A percentile compares a stretch with the other conserved stretches of the same genome.
phyloP scores from a whole-genome alignment of 805 yeast species.

The Kodamaea neixiangensis region DNA sequence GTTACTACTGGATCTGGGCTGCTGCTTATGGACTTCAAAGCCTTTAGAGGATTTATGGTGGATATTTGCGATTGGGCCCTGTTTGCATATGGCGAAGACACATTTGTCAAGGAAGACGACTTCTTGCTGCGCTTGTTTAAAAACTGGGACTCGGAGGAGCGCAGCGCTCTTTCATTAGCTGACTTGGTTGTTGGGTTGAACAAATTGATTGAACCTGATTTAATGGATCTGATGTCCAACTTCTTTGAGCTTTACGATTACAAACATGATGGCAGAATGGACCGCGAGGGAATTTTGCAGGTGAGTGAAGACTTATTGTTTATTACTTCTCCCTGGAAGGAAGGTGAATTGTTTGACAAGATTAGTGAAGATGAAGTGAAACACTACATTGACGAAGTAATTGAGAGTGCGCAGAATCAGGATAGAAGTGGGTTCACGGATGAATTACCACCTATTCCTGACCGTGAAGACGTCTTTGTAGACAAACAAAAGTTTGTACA shows the following conservation, averaged over 20 bases:
- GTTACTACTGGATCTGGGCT: slow-evolving; percentile 49
- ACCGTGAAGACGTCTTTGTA: slow-evolving; percentile 62
- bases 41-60: slow-evolving; percentile 72
- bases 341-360: slow-evolving; percentile 63
- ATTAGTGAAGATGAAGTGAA: slow-evolving; percentile 66
- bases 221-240: slow-evolving; percentile 75
- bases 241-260: slow-evolving; percentile 77
- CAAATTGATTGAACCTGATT: slow-evolving; percentile 64
- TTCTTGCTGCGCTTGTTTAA: slow-evolving; percentile 66
- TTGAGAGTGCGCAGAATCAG: slow-evolving; percentile 44
- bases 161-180: slow-evolving; percentile 61
- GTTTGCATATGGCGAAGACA: slow-evolving; percentile 21
- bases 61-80: slow-evolving; percentile 78
- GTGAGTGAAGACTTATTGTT: slow-evolving; percentile 85
- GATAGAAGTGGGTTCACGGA: slow-evolving; percentile 25
- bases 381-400: slow-evolving; percentile 63
- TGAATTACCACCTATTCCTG: slow-evolving; percentile 31
- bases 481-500: slow-evolving; percentile 63
- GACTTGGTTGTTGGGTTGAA: slow-evolving; percentile 77
- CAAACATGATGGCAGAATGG: slow-evolving; percentile 59
- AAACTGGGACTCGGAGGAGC: slow-evolving; percentile 64
- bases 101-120: slow-evolving; percentile 17
- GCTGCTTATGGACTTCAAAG: slow-evolving; percentile 72
- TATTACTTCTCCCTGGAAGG: slow-evolving; percentile 84
- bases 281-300: slow-evolving; percentile 75